Percentiles rank a stretch among this genome's conserved stretches.
Conservation (phyloP, 1,139 yeast species). For the Taphrina deformans region DNA sequence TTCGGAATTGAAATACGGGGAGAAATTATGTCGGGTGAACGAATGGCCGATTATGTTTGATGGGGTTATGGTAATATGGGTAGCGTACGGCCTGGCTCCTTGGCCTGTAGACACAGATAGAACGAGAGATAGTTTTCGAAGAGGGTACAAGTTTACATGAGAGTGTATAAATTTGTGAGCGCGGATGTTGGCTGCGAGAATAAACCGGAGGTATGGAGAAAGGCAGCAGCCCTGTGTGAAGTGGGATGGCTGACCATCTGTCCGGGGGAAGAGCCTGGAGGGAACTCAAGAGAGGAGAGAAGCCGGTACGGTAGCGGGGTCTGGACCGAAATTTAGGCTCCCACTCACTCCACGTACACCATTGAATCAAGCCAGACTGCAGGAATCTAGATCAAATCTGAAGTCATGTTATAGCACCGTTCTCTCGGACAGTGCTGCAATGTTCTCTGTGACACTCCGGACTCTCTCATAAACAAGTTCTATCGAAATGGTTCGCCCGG, state of each 20-base stretch:
- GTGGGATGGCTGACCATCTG: not conserved
- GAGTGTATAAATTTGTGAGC: not conserved
- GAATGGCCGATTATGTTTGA: not conserved
- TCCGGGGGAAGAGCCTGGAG: constrained; percentile 3
- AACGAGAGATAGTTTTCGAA: too few relatives aligned
- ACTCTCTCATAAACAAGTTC: too few relatives aligned
- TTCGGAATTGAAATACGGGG: not conserved
- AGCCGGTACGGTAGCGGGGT: not conserved
- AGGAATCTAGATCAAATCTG: too few relatives aligned
- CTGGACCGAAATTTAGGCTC: not conserved
- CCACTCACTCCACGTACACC: too few relatives aligned
- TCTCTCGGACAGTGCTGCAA: too few relatives aligned
- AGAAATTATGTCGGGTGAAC: not conserved
- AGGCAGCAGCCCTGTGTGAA: not conserved
- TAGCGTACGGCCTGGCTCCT: too few relatives aligned
- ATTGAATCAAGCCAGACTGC: too few relatives aligned
- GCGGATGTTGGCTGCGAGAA: constrained; percentile 2
- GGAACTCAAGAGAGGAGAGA: not conserved
- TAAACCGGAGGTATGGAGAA: constrained; percentile 8
- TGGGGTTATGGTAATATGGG: not conserved
- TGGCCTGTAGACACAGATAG: too few relatives aligned
- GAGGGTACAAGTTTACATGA: too few relatives aligned
- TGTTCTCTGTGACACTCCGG: too few relatives aligned
- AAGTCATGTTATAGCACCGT: too few relatives aligned
- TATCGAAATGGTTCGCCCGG: too few relatives aligned